Evolutionary conservation across 2,329 filamentous ascomycete species (phyloP).

Genomic region (Cadophora sp.): DNA sequence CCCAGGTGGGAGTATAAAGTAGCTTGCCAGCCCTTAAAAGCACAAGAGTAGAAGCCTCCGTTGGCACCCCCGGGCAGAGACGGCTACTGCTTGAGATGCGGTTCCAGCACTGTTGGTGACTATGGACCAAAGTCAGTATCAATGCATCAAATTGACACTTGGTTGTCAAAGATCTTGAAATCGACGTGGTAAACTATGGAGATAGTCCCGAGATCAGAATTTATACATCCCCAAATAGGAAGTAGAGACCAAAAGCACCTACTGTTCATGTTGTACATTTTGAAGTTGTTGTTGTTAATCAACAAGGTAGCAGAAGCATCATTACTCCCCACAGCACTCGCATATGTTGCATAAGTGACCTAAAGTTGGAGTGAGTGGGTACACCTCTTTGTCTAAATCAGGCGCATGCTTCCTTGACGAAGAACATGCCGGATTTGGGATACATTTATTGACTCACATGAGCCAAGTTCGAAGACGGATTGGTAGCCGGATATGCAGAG

Average conservation of each 20-base stretch:
- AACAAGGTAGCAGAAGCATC: slow-evolving; percentile 39
- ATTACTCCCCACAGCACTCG: slow-evolving; percentile 50
- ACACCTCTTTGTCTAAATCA: no score
- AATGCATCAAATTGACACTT: no score
- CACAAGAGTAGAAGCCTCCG: slow-evolving; percentile 61
- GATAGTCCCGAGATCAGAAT: no score
- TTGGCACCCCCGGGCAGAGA: slow-evolving; percentile 54
- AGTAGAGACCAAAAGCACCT: background rate
- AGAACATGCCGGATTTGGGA: no score
- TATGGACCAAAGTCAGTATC: no score
- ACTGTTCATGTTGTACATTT: no score
- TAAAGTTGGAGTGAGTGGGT: no score
- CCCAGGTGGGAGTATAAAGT: slow-evolving; percentile 56
- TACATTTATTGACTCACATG: slow-evolving; percentile 40
- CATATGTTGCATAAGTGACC: slow-evolving; percentile 45
- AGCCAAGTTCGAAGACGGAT: slow-evolving; percentile 55
- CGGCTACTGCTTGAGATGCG: slow-evolving; percentile 56
- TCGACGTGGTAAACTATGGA: no score
- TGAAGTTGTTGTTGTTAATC: no score
- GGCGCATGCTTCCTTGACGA: no score
- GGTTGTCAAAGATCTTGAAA: no score
- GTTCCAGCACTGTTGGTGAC: slow-evolving; percentile 50
- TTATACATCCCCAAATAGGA: background rate
- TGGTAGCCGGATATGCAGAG: slow-evolving; percentile 47
- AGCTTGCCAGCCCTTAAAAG: slow-evolving; percentile 61